phyloP scores from a whole-genome alignment of 2,329 filamentous ascomycete genomes.

The Amauroascus verrucosus region DNA sequence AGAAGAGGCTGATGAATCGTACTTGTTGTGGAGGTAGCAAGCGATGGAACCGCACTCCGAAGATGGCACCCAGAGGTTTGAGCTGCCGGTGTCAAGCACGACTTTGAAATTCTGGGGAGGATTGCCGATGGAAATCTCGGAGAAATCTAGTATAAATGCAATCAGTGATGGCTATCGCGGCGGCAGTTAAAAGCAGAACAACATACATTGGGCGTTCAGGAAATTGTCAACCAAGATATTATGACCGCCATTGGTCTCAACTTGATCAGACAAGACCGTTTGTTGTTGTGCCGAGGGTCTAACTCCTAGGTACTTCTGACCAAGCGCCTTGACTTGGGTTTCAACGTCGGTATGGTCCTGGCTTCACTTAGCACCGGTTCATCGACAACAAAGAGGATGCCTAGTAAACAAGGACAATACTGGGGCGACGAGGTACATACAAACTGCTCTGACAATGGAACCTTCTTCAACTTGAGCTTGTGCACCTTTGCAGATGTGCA shows the following conservation, averaged over 20 bases:
- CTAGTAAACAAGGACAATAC: background rate
- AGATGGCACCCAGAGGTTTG: slow-evolving; percentile 97
- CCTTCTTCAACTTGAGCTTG: slow-evolving; percentile 97
- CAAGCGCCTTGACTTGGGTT: slow-evolving; percentile 67
- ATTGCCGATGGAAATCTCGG: slow-evolving; percentile 84
- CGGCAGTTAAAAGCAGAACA: background rate
- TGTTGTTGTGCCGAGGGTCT: slow-evolving; percentile 60
- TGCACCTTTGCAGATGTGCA: slow-evolving; percentile 76
- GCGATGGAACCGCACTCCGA: slow-evolving; percentile 85
- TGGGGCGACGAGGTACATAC: slow-evolving; percentile 44
- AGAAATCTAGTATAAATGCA: slow-evolving; percentile 60
- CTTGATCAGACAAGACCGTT: slow-evolving; percentile 67
- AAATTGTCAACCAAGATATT: slow-evolving; percentile 91
- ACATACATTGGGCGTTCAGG: slow-evolving; percentile 94
- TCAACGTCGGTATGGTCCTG: slow-evolving; percentile 70
- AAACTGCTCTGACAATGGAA: slow-evolving; percentile 83
- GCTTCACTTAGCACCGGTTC: background rate
- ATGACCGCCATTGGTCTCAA: slow-evolving; percentile 58
- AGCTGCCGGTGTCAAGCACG: slow-evolving; percentile 94
- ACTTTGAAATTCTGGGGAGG: slow-evolving; percentile 97
- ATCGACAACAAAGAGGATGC: background rate
- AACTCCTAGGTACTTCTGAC: slow-evolving; percentile 92
- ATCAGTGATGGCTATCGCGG: slow-evolving; percentile 3
- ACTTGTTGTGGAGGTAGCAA: slow-evolving; percentile 95
- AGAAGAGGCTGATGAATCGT: slow-evolving; percentile 80